These are phyloP conservation scores for Marasmius sp. DNA, from an alignment of 1,284 basidiomycete genomes.

Conservation along the genomic window DNA sequence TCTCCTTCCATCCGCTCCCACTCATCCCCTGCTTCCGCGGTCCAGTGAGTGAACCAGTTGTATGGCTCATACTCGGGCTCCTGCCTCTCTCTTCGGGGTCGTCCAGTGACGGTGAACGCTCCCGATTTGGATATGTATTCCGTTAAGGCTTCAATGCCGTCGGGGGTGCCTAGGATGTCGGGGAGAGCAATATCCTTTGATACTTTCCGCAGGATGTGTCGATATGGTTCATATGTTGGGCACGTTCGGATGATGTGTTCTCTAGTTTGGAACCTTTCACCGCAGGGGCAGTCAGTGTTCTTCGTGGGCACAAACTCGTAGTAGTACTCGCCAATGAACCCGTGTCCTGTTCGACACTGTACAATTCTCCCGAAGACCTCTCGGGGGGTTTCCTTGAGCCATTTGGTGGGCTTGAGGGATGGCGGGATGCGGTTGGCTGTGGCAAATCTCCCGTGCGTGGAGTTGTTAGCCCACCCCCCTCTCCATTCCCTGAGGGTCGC, in stretches of 20 bases:
- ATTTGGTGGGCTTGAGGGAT: constrained; percentile 16
- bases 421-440: constrained; percentile 24
- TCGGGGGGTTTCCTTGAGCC: constrained; percentile 15
- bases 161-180: constrained; percentile 22
- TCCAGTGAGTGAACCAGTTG: too few relatives aligned
- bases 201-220: constrained; percentile 15
- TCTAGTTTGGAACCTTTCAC: constrained; percentile 22
- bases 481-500: too few relatives aligned
- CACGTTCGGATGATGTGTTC: constrained; percentile 29
- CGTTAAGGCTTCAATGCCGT: constrained; percentile 24
- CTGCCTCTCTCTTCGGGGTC: too few relatives aligned
- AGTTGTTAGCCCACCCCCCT: not conserved
- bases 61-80: too few relatives aligned
- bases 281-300: constrained; percentile 27
- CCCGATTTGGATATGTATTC: constrained; percentile 23
- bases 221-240: constrained; percentile 20
- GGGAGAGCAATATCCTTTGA: constrained; percentile 14
- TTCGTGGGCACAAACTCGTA: too few relatives aligned
- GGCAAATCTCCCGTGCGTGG: constrained; percentile 5
- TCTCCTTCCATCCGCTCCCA: too few relatives aligned
- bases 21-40: too few relatives aligned
- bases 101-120: too few relatives aligned
- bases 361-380: constrained; percentile 21
- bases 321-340: constrained; percentile 29
- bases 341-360: constrained; percentile 28